These are phyloP conservation scores for Daldinia concentrica DNA, from an alignment of 495 filamentous ascomycete genomes.

Conservation along the genomic window DNA sequence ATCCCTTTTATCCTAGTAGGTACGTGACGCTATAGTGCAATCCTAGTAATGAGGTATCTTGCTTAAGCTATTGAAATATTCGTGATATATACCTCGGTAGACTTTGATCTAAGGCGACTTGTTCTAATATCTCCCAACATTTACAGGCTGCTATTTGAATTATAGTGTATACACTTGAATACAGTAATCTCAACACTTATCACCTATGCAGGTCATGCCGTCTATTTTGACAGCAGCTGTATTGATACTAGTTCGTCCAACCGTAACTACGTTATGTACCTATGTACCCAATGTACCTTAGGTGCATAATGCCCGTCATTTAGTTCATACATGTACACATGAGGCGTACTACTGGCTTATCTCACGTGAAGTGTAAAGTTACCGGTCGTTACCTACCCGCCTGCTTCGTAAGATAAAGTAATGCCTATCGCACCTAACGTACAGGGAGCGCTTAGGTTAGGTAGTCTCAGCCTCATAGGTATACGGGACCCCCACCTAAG, in stretches of 20 bases:
- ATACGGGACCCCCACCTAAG: conserved; percentile 7
- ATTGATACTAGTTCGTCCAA: too few relatives aligned
- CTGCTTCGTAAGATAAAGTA: too few relatives aligned
- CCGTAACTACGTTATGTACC: too few relatives aligned
- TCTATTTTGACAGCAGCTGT: too few relatives aligned
- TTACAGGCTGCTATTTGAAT: too few relatives aligned
- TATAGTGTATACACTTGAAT: too few relatives aligned
- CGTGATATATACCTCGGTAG: too few relatives aligned
- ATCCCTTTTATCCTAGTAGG: not conserved
- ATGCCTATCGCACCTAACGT: not conserved
- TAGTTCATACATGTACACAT: not conserved
- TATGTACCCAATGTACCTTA: too few relatives aligned
- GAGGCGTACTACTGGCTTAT: not conserved
- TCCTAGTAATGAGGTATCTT: not conserved
- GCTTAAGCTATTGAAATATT: not conserved
- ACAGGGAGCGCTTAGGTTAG: not conserved
- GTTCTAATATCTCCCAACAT: too few relatives aligned
- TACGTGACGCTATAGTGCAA: not conserved
- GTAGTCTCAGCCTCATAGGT: conserved; percentile 31
- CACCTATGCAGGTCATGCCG: too few relatives aligned
- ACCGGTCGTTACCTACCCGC: not conserved
- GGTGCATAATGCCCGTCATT: not conserved
- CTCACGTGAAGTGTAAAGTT: not conserved
- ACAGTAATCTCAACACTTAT: too few relatives aligned
- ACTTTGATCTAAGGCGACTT: too few relatives aligned